Conservation (phyloP, 2,329 filamentous ascomycete genomes). For the Aspergillus sp. region DNA sequence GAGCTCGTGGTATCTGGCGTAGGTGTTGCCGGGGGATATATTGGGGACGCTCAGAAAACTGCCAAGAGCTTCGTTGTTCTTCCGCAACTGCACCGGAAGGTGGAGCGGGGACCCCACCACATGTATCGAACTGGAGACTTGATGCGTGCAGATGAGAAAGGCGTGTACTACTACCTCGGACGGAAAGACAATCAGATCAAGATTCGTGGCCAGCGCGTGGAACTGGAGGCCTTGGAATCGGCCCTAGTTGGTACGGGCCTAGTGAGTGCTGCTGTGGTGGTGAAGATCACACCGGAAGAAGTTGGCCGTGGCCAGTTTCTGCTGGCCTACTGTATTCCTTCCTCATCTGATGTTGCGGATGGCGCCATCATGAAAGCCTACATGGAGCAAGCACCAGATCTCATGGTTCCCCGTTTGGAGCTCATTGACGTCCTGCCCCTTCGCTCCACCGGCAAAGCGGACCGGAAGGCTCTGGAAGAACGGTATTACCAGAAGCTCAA, state of each 20-base stretch:
- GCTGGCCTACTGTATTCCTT: conserved; percentile 23
- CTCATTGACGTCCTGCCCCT: conserved; percentile 67
- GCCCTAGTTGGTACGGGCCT: conserved; percentile 17
- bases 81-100: conserved; percentile 53
- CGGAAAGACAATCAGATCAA: conserved; percentile 43
- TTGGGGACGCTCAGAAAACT: conserved; percentile 59
- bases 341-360: conserved; percentile 34
- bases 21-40: conserved; percentile 75
- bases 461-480: conserved; percentile 19
- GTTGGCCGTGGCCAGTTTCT: conserved; percentile 17
- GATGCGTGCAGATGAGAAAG: conserved; percentile 19
- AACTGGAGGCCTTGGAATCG: conserved; percentile 45
- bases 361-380: not conserved
- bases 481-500: conserved; percentile 7
- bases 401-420: conserved; percentile 69
- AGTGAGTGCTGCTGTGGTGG: conserved; percentile 19
- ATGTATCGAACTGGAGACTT: conserved; percentile 25
- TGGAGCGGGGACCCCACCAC: not conserved
- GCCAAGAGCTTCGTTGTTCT: conserved; percentile 73
- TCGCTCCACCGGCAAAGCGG: conserved; percentile 72
- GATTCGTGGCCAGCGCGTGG: conserved; percentile 61
- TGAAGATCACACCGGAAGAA: conserved; percentile 16
- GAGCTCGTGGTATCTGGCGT: conserved; percentile 33
- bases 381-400: not conserved
- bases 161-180: conserved; percentile 45